Percentiles rank a stretch among this genome's conserved stretches.
Evolutionary conservation across 148 eudicot genomes (phyloP).

Genomic region (Fagopyrum tataricum): DNA sequence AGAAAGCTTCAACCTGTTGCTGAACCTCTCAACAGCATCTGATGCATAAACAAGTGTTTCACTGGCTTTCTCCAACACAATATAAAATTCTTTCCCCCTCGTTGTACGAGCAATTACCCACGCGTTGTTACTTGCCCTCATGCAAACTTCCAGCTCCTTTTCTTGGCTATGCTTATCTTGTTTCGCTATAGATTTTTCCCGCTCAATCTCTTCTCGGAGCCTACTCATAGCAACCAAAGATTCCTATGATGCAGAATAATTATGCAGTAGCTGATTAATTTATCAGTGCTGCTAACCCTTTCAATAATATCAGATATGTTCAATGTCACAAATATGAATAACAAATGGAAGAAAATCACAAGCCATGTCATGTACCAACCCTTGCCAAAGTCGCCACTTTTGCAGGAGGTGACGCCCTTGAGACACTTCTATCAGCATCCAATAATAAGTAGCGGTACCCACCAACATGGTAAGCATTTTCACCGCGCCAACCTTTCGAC

Average conservation of each 20-base stretch:
- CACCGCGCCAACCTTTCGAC: slow-evolving; percentile 97
- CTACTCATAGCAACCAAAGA: slow-evolving; percentile 77
- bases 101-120: slow-evolving; percentile 80
- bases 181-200: slow-evolving; percentile 55
- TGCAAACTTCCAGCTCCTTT: slow-evolving; percentile 77
- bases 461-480: slow-evolving; percentile 94
- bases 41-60: slow-evolving; percentile 95
- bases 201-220: slow-evolving; percentile 82
- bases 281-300: too few species aligned
- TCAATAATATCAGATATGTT: too few species aligned
- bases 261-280: too few species aligned
- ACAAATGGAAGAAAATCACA: too few species aligned
- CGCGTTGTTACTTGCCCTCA: slow-evolving; percentile 80
- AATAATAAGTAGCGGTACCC: slow-evolving; percentile 86
- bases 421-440: slow-evolving; percentile 73
- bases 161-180: slow-evolving; percentile 41
- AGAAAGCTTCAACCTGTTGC: slow-evolving; percentile 43
- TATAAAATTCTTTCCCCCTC: slow-evolving; percentile 84
- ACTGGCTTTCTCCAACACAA: slow-evolving; percentile 85
- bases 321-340: too few species aligned
- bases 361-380: slow-evolving; percentile 30
- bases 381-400: slow-evolving; percentile 83
- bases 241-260: slow-evolving; percentile 39
- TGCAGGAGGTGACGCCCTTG: slow-evolving; percentile 83
- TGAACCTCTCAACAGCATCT: slow-evolving; percentile 87